Conservation (phyloP, 176 grass and related monocot species). For the Musa itinerans region DNA sequence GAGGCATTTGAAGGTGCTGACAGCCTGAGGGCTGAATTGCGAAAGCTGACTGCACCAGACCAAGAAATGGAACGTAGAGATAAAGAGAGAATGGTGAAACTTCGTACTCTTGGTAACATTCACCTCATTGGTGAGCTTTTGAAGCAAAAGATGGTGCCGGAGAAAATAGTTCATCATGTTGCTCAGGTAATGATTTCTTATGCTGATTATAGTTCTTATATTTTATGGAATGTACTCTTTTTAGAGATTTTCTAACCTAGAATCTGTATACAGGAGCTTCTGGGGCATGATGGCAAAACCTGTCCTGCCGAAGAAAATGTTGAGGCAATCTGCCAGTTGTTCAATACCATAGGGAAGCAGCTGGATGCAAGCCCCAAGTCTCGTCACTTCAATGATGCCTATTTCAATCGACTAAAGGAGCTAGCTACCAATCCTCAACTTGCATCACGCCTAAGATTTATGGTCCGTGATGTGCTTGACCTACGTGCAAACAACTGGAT, state of each 20-base stretch:
- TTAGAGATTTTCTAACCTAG: background rate
- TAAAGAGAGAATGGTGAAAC: slow-evolving; percentile 26
- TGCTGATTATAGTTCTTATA: background rate
- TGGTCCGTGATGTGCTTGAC: slow-evolving; percentile 48
- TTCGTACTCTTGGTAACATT: slow-evolving; percentile 23
- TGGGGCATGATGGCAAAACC: slow-evolving; percentile 19
- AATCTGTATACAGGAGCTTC: slow-evolving; percentile 4
- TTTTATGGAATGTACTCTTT: background rate
- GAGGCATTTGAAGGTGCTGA: slow-evolving; percentile 52
- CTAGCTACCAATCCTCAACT: slow-evolving; percentile 35
- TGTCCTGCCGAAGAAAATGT: slow-evolving; percentile 68
- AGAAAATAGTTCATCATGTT: slow-evolving; percentile 28
- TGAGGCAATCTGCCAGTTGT: slow-evolving; percentile 58
- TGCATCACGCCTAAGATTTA: slow-evolving; percentile 43
- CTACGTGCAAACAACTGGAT: slow-evolving; percentile 52
- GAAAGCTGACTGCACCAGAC: slow-evolving; percentile 33
- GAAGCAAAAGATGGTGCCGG: slow-evolving; percentile 27
- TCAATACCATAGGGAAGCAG: slow-evolving; percentile 53
- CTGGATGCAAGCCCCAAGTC: slow-evolving; percentile 43
- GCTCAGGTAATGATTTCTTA: slow-evolving; percentile 8
- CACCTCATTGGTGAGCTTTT: slow-evolving; percentile 25
- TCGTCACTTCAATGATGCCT: slow-evolving; percentile 38
- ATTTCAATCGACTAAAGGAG: slow-evolving; percentile 54
- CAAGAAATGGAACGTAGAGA: slow-evolving; percentile 46
- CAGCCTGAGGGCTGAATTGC: slow-evolving; percentile 28